Percentiles rank a stretch among this genome's conserved stretches.
phyloP scores from a whole-genome alignment of 176 grass and related monocot genomes.

The Aegilops sharonensis region DNA sequence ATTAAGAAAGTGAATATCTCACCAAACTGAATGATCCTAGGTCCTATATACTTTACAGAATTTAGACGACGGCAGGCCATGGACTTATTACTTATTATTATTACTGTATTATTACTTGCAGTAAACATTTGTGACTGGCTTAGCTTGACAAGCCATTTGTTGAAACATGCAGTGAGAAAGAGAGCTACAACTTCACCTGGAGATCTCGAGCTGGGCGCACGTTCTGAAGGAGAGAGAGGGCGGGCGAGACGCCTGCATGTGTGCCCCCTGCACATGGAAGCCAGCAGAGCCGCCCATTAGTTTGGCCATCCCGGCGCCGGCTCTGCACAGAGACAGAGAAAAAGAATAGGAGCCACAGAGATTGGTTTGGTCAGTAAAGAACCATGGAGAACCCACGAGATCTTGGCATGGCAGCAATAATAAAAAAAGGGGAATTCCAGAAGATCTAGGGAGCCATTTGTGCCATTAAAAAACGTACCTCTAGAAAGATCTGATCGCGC shows the following conservation, averaged over 20 bases:
- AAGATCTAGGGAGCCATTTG: no score
- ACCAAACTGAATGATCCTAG: neutral
- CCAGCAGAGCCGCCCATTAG: slow-evolving; percentile 50
- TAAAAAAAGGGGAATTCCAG: no score
- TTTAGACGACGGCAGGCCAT: neutral
- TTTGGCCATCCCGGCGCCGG: slow-evolving; percentile 37
- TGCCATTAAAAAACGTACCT: neutral
- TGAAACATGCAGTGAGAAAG: neutral
- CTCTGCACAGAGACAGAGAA: slow-evolving; percentile 1
- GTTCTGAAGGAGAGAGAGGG: slow-evolving; percentile 42
- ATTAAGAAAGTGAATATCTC: neutral
- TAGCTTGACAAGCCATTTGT: neutral
- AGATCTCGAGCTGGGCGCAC: slow-evolving; percentile 44
- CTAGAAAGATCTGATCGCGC: neutral
- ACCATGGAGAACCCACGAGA: neutral
- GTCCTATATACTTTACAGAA: neutral
- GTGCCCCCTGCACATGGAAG: slow-evolving; percentile 49
- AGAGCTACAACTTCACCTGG: slow-evolving; percentile 44
- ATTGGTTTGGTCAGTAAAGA: neutral
- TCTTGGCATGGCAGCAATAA: no score
- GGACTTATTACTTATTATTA: neutral
- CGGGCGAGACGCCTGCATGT: slow-evolving; percentile 47
- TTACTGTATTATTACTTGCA: neutral
- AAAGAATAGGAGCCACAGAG: neutral
- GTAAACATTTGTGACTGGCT: neutral